phyloP scores from a whole-genome alignment of 2,329 filamentous ascomycete species.

The Trichoderma atrobrunneum region DNA sequence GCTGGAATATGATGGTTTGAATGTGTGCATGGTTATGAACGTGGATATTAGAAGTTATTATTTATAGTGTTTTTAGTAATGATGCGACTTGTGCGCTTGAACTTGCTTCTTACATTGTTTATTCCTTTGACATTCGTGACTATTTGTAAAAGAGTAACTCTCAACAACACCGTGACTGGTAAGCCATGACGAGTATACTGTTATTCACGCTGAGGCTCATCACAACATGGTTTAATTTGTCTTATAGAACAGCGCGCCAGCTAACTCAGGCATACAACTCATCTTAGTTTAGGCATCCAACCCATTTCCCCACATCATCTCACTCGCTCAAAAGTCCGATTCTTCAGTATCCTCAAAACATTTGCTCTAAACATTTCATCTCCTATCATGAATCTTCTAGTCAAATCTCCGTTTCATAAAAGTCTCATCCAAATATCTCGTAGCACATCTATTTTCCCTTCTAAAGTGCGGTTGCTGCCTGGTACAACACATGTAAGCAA shows the following conservation, averaged over 20 bases:
- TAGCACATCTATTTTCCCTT: neutral
- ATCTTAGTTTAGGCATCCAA: neutral
- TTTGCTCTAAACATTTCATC: neutral
- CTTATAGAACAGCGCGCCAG: neutral
- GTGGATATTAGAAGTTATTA: neutral
- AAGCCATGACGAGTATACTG: neutral
- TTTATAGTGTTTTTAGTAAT: conserved; percentile 13
- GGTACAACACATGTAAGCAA: neutral
- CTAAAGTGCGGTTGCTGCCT: neutral
- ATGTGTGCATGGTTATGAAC: neutral
- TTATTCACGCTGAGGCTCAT: neutral
- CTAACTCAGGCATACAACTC: neutral
- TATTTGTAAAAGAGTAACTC: neutral
- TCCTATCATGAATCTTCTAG: neutral
- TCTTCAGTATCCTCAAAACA: neutral
- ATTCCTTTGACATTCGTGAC: neutral
- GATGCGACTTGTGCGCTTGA: conserved; percentile 8
- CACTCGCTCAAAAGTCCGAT: neutral
- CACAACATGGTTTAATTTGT: neutral
- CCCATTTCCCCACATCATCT: neutral
- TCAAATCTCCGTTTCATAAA: neutral
- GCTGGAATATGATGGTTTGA: neutral
- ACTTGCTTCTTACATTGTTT: neutral
- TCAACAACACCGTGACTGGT: neutral
- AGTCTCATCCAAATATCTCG: neutral